Percentiles rank a stretch among this genome's conserved stretches.
Conservation (phyloP, 805 yeast species). For the Priceomyces fermenticarens region DNA sequence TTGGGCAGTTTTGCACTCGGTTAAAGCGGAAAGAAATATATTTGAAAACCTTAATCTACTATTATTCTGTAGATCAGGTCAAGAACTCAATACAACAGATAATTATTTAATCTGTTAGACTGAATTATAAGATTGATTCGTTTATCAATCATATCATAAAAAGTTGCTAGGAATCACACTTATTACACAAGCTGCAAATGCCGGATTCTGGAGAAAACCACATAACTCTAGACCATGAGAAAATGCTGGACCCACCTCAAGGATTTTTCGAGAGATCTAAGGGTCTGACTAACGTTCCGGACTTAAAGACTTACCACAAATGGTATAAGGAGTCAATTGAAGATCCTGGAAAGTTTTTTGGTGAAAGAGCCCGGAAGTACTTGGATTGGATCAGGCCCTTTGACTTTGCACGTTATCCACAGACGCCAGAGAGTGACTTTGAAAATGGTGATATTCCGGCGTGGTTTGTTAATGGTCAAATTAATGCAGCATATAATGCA, state of each 20-base stretch:
- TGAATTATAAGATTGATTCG: too few relatives aligned
- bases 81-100: too few relatives aligned
- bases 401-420: conserved; percentile 44
- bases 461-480: conserved; percentile 92
- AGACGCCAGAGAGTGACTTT: conserved; percentile 46
- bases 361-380: conserved; percentile 46
- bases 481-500: conserved; percentile 90
- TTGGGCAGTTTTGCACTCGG: too few relatives aligned
- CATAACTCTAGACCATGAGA: conserved; percentile 34
- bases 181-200: background rate
- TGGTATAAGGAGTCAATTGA: conserved; percentile 56
- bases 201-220: conserved; percentile 9
- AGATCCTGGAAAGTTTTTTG: conserved; percentile 54
- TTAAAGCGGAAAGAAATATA: too few relatives aligned
- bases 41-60: too few relatives aligned
- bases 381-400: conserved; percentile 56
- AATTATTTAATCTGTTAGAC: too few relatives aligned
- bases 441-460: conserved; percentile 69
- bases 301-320: conserved; percentile 48
- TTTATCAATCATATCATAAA: too few relatives aligned
- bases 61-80: too few relatives aligned
- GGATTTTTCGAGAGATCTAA: conserved; percentile 45
- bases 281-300: conserved; percentile 44
- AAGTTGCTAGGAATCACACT: background rate
- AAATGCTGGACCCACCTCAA: conserved; percentile 28